These are phyloP conservation scores for Penicillium alfredii DNA, from an alignment of 495 filamentous ascomycete genomes.

Conservation along the genomic window DNA sequence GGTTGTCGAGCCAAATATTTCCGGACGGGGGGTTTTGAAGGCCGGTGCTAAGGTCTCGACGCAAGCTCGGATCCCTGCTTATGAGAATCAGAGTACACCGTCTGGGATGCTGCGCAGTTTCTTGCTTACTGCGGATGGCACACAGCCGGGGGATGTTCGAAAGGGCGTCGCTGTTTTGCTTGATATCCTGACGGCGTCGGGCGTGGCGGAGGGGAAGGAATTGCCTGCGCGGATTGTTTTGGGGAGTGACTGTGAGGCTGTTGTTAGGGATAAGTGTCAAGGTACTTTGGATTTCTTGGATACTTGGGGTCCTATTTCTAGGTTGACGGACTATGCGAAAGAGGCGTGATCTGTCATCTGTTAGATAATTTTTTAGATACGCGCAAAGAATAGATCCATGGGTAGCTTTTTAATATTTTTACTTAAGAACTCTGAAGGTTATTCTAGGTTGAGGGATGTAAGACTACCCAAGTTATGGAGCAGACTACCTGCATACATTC, in stretches of 20 bases:
- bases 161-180: too few relatives aligned
- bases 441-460: too few relatives aligned
- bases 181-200: constrained; percentile 5
- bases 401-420: too few relatives aligned
- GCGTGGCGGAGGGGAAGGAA: constrained; percentile 2
- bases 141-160: constrained; percentile 4
- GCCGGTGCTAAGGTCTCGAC: not conserved
- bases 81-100: not conserved
- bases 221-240: not conserved
- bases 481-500: too few relatives aligned
- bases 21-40: constrained; percentile 6
- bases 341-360: too few relatives aligned
- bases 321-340: not conserved
- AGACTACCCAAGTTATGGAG: too few relatives aligned
- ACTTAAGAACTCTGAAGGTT: too few relatives aligned
- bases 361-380: too few relatives aligned
- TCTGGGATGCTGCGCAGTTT: not conserved
- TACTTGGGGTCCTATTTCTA: not conserved
- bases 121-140: not conserved
- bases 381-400: too few relatives aligned
- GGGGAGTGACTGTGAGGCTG: not conserved
- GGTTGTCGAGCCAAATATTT: constrained; percentile 43
- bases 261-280: not conserved
- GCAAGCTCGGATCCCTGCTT: not conserved
- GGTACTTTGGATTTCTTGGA: not conserved